Base-by-base conservation (phyloP, 2,329 filamentous ascomycete genomes). In the Penicillium corylophilum region DNA sequence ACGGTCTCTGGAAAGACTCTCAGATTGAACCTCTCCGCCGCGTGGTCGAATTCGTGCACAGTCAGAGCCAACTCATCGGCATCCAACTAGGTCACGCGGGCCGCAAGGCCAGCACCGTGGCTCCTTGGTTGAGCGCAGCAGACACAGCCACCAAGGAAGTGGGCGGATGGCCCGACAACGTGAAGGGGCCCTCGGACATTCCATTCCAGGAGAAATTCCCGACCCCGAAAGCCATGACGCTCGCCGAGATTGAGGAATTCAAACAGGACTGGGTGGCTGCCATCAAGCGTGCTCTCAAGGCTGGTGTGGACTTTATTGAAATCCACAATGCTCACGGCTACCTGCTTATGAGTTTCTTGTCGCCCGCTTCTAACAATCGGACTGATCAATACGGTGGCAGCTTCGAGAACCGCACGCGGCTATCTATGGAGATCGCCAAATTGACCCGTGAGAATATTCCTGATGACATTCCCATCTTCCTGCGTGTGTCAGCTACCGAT, bases 51-150 rank as follows among this genome's bases (percentile, higher is more conserved):
- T 95, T 91, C 56, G 83, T 87, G 2, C 90, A 95, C 75, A 84
- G 82, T 23, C 91, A 95, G 71, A 81, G 80, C 66, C 85, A 90
- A 64, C 84, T 88, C 57, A 84, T 89, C 46, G 90, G 82, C 46
- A 86, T 95, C 55, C 91, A 96, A 75, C 79, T 95, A 4, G 89
- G 77, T 1, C 91, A 96, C 64, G 90, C 90, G 0, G 91, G 91
- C 6, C 71, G 82, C 26, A 85, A 85, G 62, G 81, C 82, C 5
- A 78, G 74, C 56, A 83, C 80, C 2, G 77, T 83, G 3, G 79
- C 82, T 0, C 82, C 82, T 0, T 77, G 73, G 73, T 50, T 75
- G 6, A 65, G 66, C 0, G 53, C 50, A 24, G 59, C 55, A 0
- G 63, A 64, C 12, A 58, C 56, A 5, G 70, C 88, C 0, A 74